Evolutionary conservation across 2,329 filamentous ascomycete species (phyloP), one percentile per base, ranked within the genome.

Genomic region (Colletotrichum sublineola): DNA sequence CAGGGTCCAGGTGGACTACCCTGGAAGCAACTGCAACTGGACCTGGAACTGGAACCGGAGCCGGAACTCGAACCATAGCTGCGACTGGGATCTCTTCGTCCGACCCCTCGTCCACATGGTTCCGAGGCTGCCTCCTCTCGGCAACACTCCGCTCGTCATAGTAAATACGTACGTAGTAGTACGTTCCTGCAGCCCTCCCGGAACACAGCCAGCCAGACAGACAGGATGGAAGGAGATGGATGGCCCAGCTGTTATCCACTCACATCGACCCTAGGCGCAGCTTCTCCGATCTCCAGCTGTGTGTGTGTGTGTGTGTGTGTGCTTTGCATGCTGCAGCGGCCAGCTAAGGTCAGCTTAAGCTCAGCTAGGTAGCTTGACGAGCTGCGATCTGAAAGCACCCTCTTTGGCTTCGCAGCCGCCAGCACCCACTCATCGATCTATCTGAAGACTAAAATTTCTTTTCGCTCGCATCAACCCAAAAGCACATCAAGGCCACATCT

Each of bases 51-150:
- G 44, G 44, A 46, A 46, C 44, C 20, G 44, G 15, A 61, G 53
- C 53, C 42, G 48, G 61, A 63, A 50, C 61, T 42, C 7, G 46
- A 48, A 24, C 46, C 24, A 24, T 52, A 44, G 52, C 50, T 36
- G 50, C 50, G 50, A 64, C 60, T 64, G 60, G 66, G 63, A 70
- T 61, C 68, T 70, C 69, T 64, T 64, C 66, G 70, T 69, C 66
- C 65, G 70, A 70, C 70, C 60, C 63, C 68, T 71, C 61, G 56
- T 48, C 66, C 55, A 73, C 48, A 60, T 50, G 66, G 70, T 70
- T 67, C 70, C 70, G 55, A 65, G 70, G 66, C 66, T 55, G 38
- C 53, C 53, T 69, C 50, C 69, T 55, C 60, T 69, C 66, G 70
- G 70, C 60, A 69, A 72, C 55, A 60, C 70, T 70, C 70, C 70